Evolutionary conservation across 2,329 filamentous ascomycete genomes (phyloP), one percentile per base, ranked within the genome.

Genomic region (Aureobasidium vineae): DNA sequence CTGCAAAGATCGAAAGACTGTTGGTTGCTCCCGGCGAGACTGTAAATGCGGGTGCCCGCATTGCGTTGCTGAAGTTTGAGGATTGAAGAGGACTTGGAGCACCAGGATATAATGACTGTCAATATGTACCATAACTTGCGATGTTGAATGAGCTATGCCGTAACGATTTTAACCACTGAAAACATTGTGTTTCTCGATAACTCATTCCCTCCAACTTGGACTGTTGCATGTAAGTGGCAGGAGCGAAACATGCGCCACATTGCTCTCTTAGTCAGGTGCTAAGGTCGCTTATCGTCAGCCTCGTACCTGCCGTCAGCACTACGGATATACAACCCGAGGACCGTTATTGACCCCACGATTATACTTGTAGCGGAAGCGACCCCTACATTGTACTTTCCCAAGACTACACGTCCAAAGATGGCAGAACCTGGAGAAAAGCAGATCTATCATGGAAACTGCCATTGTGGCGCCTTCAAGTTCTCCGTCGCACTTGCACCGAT

Each of bases 11-110:
- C 0, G 78, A 80, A 70, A 80, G 78, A 67, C 38, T 81, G 33
- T 70, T 81, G 10, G 78, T 81, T 0, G 74, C 77, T 68, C 77
- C 79, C 0, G 79, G 77, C 6, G 77, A 79, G 65, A 78, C 75
- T 3, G 75, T 79, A 40, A 73, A 72, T 53, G 77, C 77, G 21
- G 77, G 77, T 8, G 71, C 72, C 4, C 72, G 73, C 66, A 70
- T 78, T 21, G 74, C 73, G 3, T 66, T 79, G 52, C 49, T 73
- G 43, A 69, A 49, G 28, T 65, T 65, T 8, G 50, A 65, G 13
- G 49, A 54, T 7, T 65, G n/a, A 56, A 19, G 10, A 36, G n/a
- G 41, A 11, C 4, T 7, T 36, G 33, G 33, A 36, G 33, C 10
- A 36, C 13, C 10, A 10, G 10, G 33, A 2, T 19, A 8, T 11